Base-by-base conservation (phyloP, 768 basidiomycete genomes). In the Suillus subaureus region DNA sequence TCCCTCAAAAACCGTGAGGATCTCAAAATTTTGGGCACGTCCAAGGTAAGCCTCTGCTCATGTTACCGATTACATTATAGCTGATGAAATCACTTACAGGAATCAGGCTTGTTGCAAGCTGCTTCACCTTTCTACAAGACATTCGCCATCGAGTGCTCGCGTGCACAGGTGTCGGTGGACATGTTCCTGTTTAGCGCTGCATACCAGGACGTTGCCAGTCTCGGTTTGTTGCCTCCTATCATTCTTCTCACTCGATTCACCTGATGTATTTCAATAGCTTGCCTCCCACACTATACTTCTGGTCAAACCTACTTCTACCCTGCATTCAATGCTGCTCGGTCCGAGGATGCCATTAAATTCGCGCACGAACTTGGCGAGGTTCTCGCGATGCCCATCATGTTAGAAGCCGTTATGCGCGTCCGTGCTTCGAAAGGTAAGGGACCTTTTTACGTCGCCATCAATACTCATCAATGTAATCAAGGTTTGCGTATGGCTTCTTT, bases 271-370 rank as follows among this genome's bases (percentile, higher is more conserved):
- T 42, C 26, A 13, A 40, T n/a, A 96, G 94, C 93, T 15, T 95
- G 88, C 73, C 83, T 99, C 21, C 97, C 97, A 28, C 93, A 96
- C 73, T 99, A 99, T 77, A 99, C 97, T 12, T 94, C 96, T 63
- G 97, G 97, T 47, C 95, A 98, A 77, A 97, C 96, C 0, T 99
- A 94, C 81, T 96, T 96, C 75, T 99, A 99, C 77, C 97, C 97
- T 47, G 95, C 95, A 4, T 99, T 99, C 84, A 99, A 96, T 73
- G 97, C 97, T 13, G 87, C 88, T 2, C 87, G 95, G 51, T 86
- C 94, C 4, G 97, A 99, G 76, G 97, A 99, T 74, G 97, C 97
- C 4, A 84, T 97, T 79, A 99, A 99, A 79, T 99, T 99, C 72
- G 96, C 97, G 1, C 96, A 97, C 69, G 97, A 99, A 74, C 96